phyloP scores from a whole-genome alignment of 1,139 yeast genomes.

The Debaryomycetaceae sp. region DNA sequence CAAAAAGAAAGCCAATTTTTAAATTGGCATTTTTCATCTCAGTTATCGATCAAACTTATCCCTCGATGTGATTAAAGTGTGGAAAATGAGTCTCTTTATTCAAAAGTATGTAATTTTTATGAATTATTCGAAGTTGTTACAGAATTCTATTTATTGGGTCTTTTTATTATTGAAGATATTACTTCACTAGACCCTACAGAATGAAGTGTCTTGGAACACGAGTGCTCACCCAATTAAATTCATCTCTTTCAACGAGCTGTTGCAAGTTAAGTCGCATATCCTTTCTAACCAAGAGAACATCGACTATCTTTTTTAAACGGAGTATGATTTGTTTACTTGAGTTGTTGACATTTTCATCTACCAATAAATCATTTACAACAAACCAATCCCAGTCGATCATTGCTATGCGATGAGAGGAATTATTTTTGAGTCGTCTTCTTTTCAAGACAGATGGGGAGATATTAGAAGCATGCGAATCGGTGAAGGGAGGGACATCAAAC shows the following conservation, averaged over 20 bases:
- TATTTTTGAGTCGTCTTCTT: slow-evolving; percentile 51
- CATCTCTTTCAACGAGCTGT: slow-evolving; percentile 10
- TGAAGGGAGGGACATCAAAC: slow-evolving; percentile 62
- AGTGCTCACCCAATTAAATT: slow-evolving; percentile 20
- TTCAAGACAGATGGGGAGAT: slow-evolving; percentile 46
- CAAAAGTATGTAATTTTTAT: too few species aligned
- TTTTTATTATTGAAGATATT: too few species aligned
- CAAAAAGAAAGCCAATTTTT: too few species aligned
- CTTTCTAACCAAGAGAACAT: slow-evolving; percentile 36
- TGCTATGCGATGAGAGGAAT: slow-evolving; percentile 86
- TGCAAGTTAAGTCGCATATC: slow-evolving; percentile 24
- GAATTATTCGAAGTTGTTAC: too few species aligned
- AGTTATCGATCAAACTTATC: too few species aligned
- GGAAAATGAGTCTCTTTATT: too few species aligned
- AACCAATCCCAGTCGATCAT: slow-evolving; percentile 91
- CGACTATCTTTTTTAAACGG: slow-evolving; percentile 29
- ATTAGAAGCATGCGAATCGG: slow-evolving; percentile 22
- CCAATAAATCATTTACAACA: slow-evolving; percentile 18
- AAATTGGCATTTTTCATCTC: too few species aligned
- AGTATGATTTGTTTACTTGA: slow-evolving; percentile 21
- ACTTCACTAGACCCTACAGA: not conserved
- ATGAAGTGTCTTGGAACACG: slow-evolving; percentile 9
- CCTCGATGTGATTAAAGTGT: too few species aligned
- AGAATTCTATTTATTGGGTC: too few species aligned
- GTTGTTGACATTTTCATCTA: slow-evolving; percentile 11